Evolutionary conservation across 2,329 filamentous ascomycete species (phyloP).

Genomic region (Venturia aucupariae): DNA sequence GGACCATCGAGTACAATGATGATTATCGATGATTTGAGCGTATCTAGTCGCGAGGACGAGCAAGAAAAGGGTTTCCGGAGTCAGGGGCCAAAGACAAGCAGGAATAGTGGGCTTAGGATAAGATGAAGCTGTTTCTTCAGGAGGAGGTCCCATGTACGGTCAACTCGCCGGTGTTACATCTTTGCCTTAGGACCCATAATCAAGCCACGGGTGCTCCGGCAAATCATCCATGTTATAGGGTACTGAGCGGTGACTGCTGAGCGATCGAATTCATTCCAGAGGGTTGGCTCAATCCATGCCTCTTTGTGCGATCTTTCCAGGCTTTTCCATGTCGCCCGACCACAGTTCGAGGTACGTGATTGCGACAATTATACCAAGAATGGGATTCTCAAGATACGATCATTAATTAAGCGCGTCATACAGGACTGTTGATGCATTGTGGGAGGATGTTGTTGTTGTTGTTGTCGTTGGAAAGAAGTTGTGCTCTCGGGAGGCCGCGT

Average conservation of each 20-base stretch:
- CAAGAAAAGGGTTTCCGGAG: not conserved
- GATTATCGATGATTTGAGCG: not conserved
- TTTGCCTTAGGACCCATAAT: not conserved
- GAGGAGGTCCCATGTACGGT: not conserved
- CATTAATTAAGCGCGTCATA: not conserved
- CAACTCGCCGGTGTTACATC: constrained; percentile 4
- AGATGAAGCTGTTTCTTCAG: not conserved
- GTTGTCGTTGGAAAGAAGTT: not conserved
- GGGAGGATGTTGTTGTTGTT: not conserved
- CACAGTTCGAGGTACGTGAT: not conserved
- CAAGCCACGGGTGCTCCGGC: not conserved
- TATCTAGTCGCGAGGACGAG: not conserved
- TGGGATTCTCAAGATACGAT: not conserved
- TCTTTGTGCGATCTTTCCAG: not conserved
- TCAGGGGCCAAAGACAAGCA: not conserved
- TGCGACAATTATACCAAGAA: too few relatives aligned
- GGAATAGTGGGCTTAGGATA: not conserved
- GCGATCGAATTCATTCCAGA: not conserved
- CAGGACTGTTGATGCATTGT: not conserved
- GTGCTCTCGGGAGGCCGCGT: not conserved
- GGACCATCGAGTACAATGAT: not conserved
- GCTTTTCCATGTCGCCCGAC: not conserved
- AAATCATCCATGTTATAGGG: not conserved
- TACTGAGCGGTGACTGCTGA: not conserved
- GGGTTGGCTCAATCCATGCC: not conserved